Evolutionary conservation across 768 basidiomycete species (phyloP).

Genomic region (Pulveroboletus sp.): DNA sequence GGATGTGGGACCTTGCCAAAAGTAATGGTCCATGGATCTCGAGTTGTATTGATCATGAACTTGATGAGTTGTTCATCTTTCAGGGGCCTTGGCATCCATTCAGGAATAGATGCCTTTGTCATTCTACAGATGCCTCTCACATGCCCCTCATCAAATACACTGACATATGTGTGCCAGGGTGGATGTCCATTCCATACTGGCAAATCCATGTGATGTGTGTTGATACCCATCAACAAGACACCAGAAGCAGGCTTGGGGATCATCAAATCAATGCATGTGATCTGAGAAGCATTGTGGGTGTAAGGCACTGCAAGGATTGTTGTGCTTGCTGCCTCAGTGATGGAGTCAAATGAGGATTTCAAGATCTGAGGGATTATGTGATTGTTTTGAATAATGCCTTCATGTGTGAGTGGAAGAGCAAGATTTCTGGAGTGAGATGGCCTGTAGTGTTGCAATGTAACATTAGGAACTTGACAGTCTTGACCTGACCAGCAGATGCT

Average conservation of each 20-base stretch:
- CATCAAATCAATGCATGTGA: background rate
- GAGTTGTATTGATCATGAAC: constrained; percentile 3
- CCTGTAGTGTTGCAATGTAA: too few relatives aligned
- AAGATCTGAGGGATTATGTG: background rate
- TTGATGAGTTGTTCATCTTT: background rate
- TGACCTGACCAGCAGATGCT: too few relatives aligned
- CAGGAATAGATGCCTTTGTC: too few relatives aligned
- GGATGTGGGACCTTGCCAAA: background rate
- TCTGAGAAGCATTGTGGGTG: accelerated
- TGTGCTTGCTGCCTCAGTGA: background rate
- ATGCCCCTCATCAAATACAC: background rate
- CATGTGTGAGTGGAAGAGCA: background rate
- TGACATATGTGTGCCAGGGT: background rate
- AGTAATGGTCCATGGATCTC: background rate
- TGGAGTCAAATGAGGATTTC: background rate
- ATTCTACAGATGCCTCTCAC: background rate
- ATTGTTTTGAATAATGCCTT: accelerated
- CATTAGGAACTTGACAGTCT: too few relatives aligned
- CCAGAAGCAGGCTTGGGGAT: background rate
- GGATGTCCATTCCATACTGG: background rate
- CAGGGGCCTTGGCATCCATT: too few relatives aligned
- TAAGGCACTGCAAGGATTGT: background rate
- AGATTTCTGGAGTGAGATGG: too few relatives aligned
- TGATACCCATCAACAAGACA: background rate
- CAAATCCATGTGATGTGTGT: background rate